Base-by-base conservation (phyloP, 176 grass and related monocot species). In the Alloteropsis semialata region DNA sequence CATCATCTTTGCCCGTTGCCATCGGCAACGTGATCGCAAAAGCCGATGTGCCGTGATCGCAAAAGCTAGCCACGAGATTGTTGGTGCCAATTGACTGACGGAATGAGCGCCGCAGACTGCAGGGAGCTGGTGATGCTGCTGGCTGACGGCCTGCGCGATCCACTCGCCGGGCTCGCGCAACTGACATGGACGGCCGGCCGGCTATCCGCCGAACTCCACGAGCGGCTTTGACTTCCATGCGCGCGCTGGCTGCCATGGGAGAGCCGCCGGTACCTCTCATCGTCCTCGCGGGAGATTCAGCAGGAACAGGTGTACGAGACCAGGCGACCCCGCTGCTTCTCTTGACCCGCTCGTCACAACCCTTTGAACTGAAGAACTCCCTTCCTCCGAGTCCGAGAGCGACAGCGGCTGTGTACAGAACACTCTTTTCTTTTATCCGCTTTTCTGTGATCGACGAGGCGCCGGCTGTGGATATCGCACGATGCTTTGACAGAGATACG, bases 91-190 rank as follows among this genome's bases (percentile, higher is more conserved):
- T 18, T n/a, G 54, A 56, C 69, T 46, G 57, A 76, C 5, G 74
- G 60, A 58, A 59, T 63, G 37, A 17, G 36, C 42, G 22, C 64
- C 72, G 69, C 80, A 89, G 90, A 89, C 46, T 92, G 87, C 87
- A 89, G 90, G 83, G 84, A 42, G 15, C 46, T 92, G 8, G 48
- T 89, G 69, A 60, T 81, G 80, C 57, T 86, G 39, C 84, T 87
- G 64, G 84, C 63, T 8, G 84, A 81, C 8, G 84, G 76, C 55
- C 62, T 89, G 59, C 69, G 87, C 5, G 69, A 79, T 10, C 80
- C 79, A 57, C 76, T 92, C 33, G 66, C 48, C 32, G 78, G 81
- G 36, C 84, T 87, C 13, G 75, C 63, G 10, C 68, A 19, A 24
- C 34, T 87, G 65, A 84, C 84, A 4, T 83, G 87, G 84, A 87